phyloP scores from a whole-genome alignment of 164 flowering plant species.

The Euptelea pleiosperma region DNA sequence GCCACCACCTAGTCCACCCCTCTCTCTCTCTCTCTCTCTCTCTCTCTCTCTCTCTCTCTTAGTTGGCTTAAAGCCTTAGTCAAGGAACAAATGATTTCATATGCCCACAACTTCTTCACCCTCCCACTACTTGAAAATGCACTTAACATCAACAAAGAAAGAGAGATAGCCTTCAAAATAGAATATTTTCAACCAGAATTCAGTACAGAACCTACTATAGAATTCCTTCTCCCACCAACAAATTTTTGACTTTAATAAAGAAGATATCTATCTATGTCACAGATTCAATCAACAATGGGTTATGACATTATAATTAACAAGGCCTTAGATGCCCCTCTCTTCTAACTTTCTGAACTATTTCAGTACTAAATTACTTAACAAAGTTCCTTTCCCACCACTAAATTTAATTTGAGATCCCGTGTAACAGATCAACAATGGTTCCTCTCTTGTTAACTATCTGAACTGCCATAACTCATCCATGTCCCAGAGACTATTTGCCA shows the following conservation, averaged over 20 bases:
- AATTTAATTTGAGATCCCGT: too few relatives aligned
- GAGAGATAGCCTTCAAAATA: neutral
- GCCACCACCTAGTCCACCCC: neutral
- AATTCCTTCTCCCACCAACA: neutral
- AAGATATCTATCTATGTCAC: neutral
- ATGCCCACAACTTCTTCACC: slow-evolving; percentile 5
- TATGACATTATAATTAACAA: neutral
- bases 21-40: neutral
- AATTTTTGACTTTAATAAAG: neutral
- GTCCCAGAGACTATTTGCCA: slow-evolving; percentile 40
- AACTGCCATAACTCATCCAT: slow-evolving; percentile 51
- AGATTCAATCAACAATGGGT: neutral
- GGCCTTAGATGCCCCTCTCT: slow-evolving; percentile 5
- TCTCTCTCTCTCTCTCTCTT: neutral
- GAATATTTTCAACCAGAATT: neutral
- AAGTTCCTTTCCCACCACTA: too few relatives aligned
- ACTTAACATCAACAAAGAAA: neutral
- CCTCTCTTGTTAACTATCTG: slow-evolving; percentile 19
- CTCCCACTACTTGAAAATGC: slow-evolving; percentile 6
- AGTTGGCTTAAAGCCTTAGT: slow-evolving; percentile 1
- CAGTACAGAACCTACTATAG: neutral
- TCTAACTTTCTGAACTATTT: slow-evolving; percentile 23
- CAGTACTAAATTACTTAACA: too few relatives aligned
- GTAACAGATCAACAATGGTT: neutral
- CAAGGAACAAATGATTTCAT: slow-evolving; percentile 6